Conservation (phyloP, 2,329 filamentous ascomycete genomes). For the Leptographium radiaticola region DNA sequence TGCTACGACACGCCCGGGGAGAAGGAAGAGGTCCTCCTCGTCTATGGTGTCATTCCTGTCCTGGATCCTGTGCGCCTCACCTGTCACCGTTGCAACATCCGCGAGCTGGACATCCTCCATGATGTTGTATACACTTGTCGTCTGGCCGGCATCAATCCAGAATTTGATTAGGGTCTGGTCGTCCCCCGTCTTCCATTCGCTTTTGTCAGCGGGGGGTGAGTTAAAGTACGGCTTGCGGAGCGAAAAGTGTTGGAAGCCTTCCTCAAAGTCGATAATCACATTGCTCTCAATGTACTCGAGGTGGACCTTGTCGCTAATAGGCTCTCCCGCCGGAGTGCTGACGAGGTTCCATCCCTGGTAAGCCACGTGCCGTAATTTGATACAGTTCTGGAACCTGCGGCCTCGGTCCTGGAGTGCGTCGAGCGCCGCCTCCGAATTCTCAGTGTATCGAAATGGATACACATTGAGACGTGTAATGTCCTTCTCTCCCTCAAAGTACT, state of each 20-base stretch:
- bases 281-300: slow-evolving; percentile 13
- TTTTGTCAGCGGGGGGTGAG: neutral
- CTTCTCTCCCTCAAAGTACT: slow-evolving; percentile 24
- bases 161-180: neutral
- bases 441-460: slow-evolving; percentile 25
- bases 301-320: slow-evolving; percentile 9
- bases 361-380: slow-evolving; percentile 21
- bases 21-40: slow-evolving; percentile 9
- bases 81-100: slow-evolving; percentile 1
- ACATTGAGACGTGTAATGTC: slow-evolving; percentile 23
- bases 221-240: slow-evolving; percentile 5
- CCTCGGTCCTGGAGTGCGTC: neutral
- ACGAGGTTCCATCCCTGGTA: slow-evolving; percentile 26
- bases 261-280: slow-evolving; percentile 15
- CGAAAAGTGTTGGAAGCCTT: slow-evolving; percentile 8
- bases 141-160: slow-evolving; percentile 4
- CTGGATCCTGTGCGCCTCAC: neutral
- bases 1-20: slow-evolving; percentile 11
- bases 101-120: slow-evolving; percentile 4
- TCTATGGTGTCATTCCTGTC: slow-evolving; percentile 3
- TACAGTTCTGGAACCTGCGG: slow-evolving; percentile 15
- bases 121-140: neutral
- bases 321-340: slow-evolving; percentile 21
- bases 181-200: neutral
- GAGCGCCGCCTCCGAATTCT: neutral